Conservation (phyloP, 2,329 filamentous ascomycete genomes). For the Pseudogymnoascus sp. region DNA sequence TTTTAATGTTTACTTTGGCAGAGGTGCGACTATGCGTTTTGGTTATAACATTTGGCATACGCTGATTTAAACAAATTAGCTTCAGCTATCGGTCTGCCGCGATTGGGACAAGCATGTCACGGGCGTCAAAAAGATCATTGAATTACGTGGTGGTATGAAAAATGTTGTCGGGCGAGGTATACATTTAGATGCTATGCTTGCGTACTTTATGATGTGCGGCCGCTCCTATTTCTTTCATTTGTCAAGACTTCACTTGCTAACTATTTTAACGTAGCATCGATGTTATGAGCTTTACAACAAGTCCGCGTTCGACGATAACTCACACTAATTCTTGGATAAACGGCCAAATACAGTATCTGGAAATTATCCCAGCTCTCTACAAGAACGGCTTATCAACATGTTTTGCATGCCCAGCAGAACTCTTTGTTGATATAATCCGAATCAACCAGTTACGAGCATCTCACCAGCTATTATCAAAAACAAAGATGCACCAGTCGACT, state of each 20-base stretch:
- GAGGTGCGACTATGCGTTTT: background rate
- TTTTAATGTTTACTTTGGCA: background rate
- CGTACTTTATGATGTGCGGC: background rate
- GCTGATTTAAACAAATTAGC: background rate
- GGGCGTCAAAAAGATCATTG: background rate
- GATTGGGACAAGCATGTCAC: constrained; percentile 2
- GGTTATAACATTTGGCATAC: background rate
- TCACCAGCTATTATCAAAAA: background rate
- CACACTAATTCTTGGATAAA: background rate
- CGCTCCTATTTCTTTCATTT: background rate
- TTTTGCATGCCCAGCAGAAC: background rate
- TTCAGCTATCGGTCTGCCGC: background rate
- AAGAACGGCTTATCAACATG: background rate
- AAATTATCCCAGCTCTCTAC: background rate
- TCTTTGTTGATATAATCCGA: background rate
- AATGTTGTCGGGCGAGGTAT: background rate
- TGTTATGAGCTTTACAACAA: constrained; percentile 5
- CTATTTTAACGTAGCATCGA: background rate
- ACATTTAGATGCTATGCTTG: background rate
- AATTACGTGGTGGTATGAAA: background rate
- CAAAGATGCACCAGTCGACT: background rate
- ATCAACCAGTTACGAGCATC: background rate
- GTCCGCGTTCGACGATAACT: background rate
- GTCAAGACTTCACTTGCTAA: background rate
- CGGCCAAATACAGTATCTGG: background rate